Evolutionary conservation across 306 rosid species (phyloP).

Genomic region (Casuarina cunninghamiana): DNA sequence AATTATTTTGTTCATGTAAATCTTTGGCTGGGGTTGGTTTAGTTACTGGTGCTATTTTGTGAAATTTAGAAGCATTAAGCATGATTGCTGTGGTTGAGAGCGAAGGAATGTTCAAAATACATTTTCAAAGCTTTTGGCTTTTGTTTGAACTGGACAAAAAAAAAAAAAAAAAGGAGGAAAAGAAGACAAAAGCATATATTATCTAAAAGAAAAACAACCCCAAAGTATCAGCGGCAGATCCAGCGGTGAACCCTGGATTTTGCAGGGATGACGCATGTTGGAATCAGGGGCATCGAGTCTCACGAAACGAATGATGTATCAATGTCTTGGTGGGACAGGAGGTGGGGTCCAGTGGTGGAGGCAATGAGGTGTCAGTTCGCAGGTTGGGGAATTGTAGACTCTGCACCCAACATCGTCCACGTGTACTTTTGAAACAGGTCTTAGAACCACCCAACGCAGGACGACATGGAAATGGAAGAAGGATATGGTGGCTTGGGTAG

Average conservation of each 20-base stretch:
- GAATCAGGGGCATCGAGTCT: neutral
- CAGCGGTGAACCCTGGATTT: too few species aligned
- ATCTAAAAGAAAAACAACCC: neutral
- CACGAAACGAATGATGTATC: conserved; percentile 5
- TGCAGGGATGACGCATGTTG: neutral
- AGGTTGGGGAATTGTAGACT: conserved; percentile 58
- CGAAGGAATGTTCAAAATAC: too few species aligned
- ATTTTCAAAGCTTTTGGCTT: too few species aligned
- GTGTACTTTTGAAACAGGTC: conserved; percentile 39
- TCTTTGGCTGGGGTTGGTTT: conserved; percentile 12
- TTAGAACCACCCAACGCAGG: conserved; percentile 5
- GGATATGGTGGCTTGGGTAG: conserved; percentile 15
- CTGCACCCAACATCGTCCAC: conserved; percentile 65
- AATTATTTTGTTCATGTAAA: conserved; percentile 33
- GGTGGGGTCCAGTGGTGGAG: conserved; percentile 11
- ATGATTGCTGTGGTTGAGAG: too few species aligned
- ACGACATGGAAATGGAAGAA: too few species aligned
- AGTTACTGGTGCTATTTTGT: conserved; percentile 20
- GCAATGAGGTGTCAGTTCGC: conserved; percentile 58
- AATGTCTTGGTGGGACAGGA: conserved; percentile 8
- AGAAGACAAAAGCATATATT: too few species aligned
- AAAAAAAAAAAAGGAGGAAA: too few species aligned
- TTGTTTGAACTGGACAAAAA: too few species aligned
- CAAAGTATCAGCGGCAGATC: too few species aligned
- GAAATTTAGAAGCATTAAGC: conserved; percentile 1